These are phyloP conservation scores for Meira nashicola DNA, from an alignment of 1,284 basidiomycete species.

Conservation along the genomic window DNA sequence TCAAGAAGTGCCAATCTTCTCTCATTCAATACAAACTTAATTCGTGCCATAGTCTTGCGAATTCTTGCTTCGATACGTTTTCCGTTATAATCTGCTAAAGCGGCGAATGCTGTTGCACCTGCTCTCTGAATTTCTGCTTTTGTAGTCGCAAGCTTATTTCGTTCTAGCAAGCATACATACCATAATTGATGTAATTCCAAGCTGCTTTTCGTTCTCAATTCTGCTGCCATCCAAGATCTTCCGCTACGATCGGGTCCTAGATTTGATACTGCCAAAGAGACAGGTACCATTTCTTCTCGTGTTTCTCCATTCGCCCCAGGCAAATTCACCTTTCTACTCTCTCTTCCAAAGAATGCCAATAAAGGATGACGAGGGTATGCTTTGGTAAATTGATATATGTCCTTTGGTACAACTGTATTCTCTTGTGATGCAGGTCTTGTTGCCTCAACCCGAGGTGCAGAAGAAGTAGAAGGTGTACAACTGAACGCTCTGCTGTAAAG, in stretches of 20 bases:
- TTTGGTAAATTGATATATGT: background rate
- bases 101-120: constrained; percentile 18
- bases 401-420: background rate
- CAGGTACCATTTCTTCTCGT: constrained; percentile 24
- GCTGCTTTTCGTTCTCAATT: constrained; percentile 43
- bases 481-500: no score
- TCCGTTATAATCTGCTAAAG: background rate
- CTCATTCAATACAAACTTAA: constrained; percentile 90
- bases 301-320: constrained; percentile 18
- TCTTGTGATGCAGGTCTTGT: constrained; percentile 3
- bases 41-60: constrained; percentile 85
- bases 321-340: constrained; percentile 1
- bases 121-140: constrained; percentile 42
- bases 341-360: constrained; percentile 38
- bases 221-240: constrained; percentile 43
- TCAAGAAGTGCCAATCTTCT: constrained; percentile 71
- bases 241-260: constrained; percentile 26
- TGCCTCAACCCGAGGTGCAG: background rate
- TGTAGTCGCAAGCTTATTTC: constrained; percentile 42
- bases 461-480: background rate
- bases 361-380: constrained; percentile 45
- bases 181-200: constrained; percentile 49
- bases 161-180: constrained; percentile 48
- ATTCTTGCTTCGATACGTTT: constrained; percentile 1
- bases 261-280: constrained; percentile 25